Evolutionary conservation across 106 monocot genomes (phyloP), one percentile per base, ranked within the genome.

Genomic region (Dioscorea zingiberensis): DNA sequence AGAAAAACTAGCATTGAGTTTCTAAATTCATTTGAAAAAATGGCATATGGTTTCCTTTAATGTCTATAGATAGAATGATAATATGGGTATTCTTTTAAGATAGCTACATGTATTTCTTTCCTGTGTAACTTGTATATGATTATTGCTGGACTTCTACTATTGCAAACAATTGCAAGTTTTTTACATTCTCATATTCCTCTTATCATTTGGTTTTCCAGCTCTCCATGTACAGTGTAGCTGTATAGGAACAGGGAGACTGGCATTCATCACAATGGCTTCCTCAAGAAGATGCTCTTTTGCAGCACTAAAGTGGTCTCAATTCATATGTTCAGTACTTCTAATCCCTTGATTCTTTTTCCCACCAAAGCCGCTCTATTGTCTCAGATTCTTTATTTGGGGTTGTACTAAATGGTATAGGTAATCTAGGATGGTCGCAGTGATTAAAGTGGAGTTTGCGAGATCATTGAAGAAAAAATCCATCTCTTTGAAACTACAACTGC

Each of bases 201-300:
- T 8, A 38, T 38, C 1, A 38, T 38, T 38, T 38, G 38, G 38
- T 38, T 38, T 38, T 38, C 46, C 68, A 94, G 93, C 69, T 94
- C 1, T 89, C 86, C 1, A 94, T 94, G 93, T 58, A 94, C 60
- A 79, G n/a, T n/a, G 80, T 60, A 84, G 71, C 9, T n/a, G n/a
- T 77, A 51, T 13, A 86, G 66, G 69, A 94, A 89, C 59, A 77
- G 93, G 70, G 93, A n/a, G 93, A 47, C 73, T 89, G 79, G 89
- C 89, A 59, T 94, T 94, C 65, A 64, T 94, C 30, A 89, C 81
- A 58, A 94, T 94, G 93, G 68, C 74, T 62, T 86, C 89, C 13
- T n/a, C 84, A 89, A 44, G 86, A 89, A 73, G 89, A 94, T 13
- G 89, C 93, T 26, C 48, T n/a, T n/a, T 61, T 19, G 55, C 66